Conservation (phyloP, 2,329 filamentous ascomycete species). For the Curvularia hawaiiensis region DNA sequence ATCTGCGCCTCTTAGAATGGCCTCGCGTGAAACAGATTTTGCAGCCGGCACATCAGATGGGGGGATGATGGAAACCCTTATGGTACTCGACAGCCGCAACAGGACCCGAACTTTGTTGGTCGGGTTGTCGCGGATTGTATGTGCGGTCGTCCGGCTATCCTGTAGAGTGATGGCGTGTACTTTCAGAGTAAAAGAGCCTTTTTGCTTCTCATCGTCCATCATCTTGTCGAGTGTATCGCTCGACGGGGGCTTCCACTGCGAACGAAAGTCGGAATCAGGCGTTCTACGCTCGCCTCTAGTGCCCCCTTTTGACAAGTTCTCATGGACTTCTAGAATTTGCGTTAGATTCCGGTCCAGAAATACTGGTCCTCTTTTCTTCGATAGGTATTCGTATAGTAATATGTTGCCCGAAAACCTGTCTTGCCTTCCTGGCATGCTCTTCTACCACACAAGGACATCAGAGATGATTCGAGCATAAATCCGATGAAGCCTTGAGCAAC, state of each 20-base stretch:
- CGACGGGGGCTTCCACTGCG: constrained; percentile 31
- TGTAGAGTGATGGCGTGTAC: constrained; percentile 22
- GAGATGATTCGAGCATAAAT: not conserved
- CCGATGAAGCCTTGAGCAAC: not conserved
- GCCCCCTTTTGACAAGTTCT: constrained; percentile 14
- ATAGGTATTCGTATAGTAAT: constrained; percentile 33
- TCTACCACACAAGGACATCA: not conserved
- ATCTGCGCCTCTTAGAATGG: constrained; percentile 11
- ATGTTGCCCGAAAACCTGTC: constrained; percentile 31
- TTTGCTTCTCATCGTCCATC: constrained; percentile 27
- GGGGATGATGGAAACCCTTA: constrained; percentile 16
- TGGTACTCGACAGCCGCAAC: constrained; percentile 5
- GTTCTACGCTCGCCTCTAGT: not conserved
- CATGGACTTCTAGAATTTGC: constrained; percentile 26
- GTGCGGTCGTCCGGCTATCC: not conserved
- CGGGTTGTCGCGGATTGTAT: not conserved
- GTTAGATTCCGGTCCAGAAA: constrained; percentile 37
- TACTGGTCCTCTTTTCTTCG: constrained; percentile 23
- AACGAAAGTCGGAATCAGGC: constrained; percentile 8
- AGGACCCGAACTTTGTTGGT: constrained; percentile 11
- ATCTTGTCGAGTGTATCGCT: constrained; percentile 32
- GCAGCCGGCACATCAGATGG: constrained; percentile 1
- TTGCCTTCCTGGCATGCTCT: constrained; percentile 34
- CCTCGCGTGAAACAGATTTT: constrained; percentile 3
- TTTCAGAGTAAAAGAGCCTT: constrained; percentile 24